These are phyloP conservation scores for Jatropha multifida DNA, from an alignment of 441 rosid species.

Conservation along the genomic window DNA sequence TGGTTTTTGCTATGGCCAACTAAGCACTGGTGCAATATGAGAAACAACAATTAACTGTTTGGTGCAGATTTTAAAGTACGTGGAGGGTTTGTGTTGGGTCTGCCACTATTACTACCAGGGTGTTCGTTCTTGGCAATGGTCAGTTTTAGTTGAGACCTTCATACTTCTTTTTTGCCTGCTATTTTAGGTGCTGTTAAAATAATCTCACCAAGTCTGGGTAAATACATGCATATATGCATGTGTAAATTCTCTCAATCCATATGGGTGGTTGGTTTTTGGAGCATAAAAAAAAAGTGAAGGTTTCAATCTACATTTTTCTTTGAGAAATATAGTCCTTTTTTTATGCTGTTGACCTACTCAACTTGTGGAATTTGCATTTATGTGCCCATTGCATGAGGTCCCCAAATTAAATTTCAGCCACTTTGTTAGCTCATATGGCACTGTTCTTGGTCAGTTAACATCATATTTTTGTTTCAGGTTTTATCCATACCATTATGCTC, in stretches of 20 bases:
- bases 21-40: not conserved
- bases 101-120: constrained; percentile 97
- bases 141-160: constrained; percentile 30
- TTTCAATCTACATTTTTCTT: not conserved
- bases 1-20: not conserved
- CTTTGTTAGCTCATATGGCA: constrained; percentile 1
- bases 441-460: not conserved
- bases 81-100: constrained; percentile 98
- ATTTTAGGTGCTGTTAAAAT: not conserved
- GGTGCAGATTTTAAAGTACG: constrained; percentile 80
- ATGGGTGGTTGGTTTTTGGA: not conserved
- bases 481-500: constrained; percentile 98
- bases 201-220: not conserved
- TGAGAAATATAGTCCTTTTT: not conserved
- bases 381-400: not conserved
- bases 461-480: constrained; percentile 61
- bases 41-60: constrained; percentile 12
- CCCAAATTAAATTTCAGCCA: not conserved
- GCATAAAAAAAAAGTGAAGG: not conserved
- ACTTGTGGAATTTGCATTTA: not conserved
- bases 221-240: not conserved
- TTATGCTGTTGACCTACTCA: not conserved
- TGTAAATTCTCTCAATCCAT: not conserved
- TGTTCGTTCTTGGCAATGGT: constrained; percentile 98
- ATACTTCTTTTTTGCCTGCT: not conserved